phyloP scores from a whole-genome alignment of 441 rosid genomes.

The Macaranga tanarius region DNA sequence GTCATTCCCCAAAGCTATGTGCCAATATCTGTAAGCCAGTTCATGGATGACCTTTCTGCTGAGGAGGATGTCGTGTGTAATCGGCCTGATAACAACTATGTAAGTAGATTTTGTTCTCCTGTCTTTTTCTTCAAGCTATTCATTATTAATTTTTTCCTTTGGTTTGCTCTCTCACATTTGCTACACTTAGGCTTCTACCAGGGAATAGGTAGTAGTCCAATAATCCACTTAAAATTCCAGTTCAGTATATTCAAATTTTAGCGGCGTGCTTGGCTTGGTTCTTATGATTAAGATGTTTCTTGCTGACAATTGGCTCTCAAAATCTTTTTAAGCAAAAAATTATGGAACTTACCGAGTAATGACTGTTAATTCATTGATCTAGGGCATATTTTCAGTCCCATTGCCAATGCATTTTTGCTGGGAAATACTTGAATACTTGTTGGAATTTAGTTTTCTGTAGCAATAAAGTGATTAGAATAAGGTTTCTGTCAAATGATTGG shows the following conservation, averaged over 20 bases:
- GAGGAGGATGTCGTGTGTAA: constrained; percentile 72
- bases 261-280: not conserved
- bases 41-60: constrained; percentile 96
- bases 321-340: not conserved
- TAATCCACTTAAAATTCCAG: not conserved
- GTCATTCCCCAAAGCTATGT: constrained; percentile 86
- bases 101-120: constrained; percentile 34
- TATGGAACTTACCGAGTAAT: not conserved
- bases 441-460: not conserved
- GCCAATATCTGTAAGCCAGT: constrained; percentile 93
- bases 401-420: not conserved
- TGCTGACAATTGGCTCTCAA: not conserved
- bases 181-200: not conserved
- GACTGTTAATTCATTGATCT: not conserved
- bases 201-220: not conserved
- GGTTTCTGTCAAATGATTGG: not conserved
- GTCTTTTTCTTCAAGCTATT: not conserved
- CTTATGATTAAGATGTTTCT: not conserved
- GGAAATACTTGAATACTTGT: not conserved
- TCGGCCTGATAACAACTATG: constrained; percentile 59
- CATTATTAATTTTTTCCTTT: not conserved
- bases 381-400: not conserved
- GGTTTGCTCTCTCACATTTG: not conserved
- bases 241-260: not conserved
- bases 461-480: not conserved